phyloP scores from a whole-genome alignment of 2,329 filamentous ascomycete genomes.

The Colletotrichum truncatum region DNA sequence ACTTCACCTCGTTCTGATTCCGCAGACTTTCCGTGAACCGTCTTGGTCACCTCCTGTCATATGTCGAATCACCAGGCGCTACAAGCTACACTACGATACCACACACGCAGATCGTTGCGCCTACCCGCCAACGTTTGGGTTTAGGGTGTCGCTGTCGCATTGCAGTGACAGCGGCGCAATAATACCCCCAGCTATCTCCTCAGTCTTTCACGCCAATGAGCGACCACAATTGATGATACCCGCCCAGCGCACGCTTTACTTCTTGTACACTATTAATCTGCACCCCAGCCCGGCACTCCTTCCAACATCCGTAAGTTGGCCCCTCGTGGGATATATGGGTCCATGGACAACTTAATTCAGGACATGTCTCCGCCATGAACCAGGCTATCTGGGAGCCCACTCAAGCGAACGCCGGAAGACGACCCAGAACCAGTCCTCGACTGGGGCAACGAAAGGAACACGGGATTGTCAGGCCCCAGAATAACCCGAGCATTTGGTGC shows the following conservation, averaged over 20 bases:
- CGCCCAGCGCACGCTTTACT: background rate
- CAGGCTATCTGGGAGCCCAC: background rate
- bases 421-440: background rate
- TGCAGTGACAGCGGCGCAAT: no score
- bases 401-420: background rate
- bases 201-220: no score
- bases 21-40: no score
- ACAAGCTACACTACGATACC: no score
- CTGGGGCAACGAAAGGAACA: background rate
- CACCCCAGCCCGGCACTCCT: constrained; percentile 21
- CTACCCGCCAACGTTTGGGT: no score
- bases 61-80: no score
- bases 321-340: background rate
- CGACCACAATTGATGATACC: background rate
- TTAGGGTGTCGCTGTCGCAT: no score
- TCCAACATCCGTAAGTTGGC: background rate
- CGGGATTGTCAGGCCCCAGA: background rate
- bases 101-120: no score
- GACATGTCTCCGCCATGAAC: no score
- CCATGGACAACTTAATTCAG: background rate
- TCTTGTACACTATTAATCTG: background rate
- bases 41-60: no score
- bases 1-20: no score
- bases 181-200: no score
- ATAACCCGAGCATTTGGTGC: constrained; percentile 2